phyloP scores from a whole-genome alignment of 768 basidiomycete genomes.

The Suillus lakei region DNA sequence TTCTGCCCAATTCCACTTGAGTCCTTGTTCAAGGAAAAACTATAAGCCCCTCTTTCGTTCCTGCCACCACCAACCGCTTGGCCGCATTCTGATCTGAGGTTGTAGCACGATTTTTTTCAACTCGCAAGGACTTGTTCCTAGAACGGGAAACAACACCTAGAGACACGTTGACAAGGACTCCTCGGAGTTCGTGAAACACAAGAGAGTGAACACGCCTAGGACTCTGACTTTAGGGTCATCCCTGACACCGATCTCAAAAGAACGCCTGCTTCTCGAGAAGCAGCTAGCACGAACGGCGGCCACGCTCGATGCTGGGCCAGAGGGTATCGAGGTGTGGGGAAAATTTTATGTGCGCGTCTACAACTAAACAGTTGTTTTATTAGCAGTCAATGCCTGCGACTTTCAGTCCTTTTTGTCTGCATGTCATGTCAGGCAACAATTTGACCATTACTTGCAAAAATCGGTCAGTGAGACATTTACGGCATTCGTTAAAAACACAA shows the following conservation, averaged over 20 bases:
- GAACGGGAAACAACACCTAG: background rate
- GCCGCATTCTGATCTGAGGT: background rate
- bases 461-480: background rate
- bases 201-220: background rate
- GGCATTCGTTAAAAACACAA: background rate
- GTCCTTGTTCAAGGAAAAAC: conserved; percentile 6
- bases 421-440: background rate
- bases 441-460: background rate
- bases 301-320: background rate
- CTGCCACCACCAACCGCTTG: background rate
- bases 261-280: background rate
- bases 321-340: background rate
- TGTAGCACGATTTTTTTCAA: background rate
- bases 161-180: background rate
- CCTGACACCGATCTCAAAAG: conserved; percentile 2
- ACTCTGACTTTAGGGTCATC: background rate
- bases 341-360: background rate
- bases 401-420: background rate
- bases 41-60: conserved; percentile 4
- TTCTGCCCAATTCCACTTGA: no score
- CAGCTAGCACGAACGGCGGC: background rate
- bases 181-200: conserved; percentile 2
- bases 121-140: background rate
- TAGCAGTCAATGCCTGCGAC: background rate
- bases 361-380: background rate